Base-by-base conservation (phyloP, 2,329 filamentous ascomycete genomes). In the Fusarium sp. region DNA sequence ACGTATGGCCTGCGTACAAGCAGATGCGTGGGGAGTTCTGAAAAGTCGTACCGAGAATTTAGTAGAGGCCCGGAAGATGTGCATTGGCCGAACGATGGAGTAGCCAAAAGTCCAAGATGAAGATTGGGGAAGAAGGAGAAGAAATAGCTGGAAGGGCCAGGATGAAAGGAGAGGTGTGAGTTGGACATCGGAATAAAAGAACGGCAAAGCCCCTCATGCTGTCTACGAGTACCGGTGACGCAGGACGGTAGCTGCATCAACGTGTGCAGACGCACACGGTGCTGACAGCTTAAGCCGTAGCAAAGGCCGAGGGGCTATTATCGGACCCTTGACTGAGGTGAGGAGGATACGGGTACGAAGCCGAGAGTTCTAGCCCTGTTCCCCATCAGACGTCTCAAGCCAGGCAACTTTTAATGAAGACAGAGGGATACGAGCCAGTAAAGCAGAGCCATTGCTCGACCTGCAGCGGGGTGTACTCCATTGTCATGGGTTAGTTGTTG, bases 391-490 rank as follows among this genome's bases (percentile, higher is more conserved):
- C 47, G 43, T 29, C 46, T 32, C 49, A 57, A 36, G 42, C 35
- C 41, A 42, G 47, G 15, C 43, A 39, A 35, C 41, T 43, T 35
- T 51, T 31, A 53, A 13, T 22, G 41, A 22, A 22, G 12, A 29
- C 36, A 58, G 43, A 12, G 32, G 44, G 39, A 38, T 45, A 8
- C 31, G 38, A 31, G 13, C 67, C 62, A 67, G 58, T 66, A 47
- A 36, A 39, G 52, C 31, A 13, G 41, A 40, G 43, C 24, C 34
- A 13, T 52, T 46, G 35, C 4, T 3, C 15, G 24, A 42, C 12
- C n/a, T 31, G 34, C 39, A 65, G 60, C 61, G 68, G 68, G 62
- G 53, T 65, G 24, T 58, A 26, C 48, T 44, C 66, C 64, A 64
- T 64, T 12, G 36, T 38, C 45, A 50, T 49, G 61, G 51, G 44